phyloP scores from a whole-genome alignment of 2,329 filamentous ascomycete species.

The Penicillium sp. region DNA sequence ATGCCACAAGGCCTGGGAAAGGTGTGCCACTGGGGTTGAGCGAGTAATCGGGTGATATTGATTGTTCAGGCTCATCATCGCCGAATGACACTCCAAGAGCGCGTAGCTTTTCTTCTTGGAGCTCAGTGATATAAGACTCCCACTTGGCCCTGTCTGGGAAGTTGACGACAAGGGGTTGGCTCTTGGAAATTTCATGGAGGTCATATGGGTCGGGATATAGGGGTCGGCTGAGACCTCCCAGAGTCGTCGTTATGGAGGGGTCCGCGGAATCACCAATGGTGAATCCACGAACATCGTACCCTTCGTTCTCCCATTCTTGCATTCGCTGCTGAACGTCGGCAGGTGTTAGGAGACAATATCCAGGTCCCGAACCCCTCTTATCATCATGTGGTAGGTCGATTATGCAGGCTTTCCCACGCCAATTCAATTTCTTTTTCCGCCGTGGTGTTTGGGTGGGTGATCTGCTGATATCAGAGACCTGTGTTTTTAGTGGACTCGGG shows the following conservation, averaged over 20 bases:
- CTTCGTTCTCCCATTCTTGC: slow-evolving; percentile 43
- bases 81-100: slow-evolving; percentile 83
- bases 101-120: slow-evolving; percentile 88
- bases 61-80: slow-evolving; percentile 66
- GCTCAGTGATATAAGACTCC: slow-evolving; percentile 75
- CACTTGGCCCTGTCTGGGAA: slow-evolving; percentile 55
- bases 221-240: slow-evolving; percentile 45
- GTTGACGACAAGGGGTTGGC: slow-evolving; percentile 35
- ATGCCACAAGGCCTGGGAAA: slow-evolving; percentile 74
- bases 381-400: slow-evolving; percentile 68
- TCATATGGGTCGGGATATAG: slow-evolving; percentile 44
- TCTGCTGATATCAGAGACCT: slow-evolving; percentile 16
- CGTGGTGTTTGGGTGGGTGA: slow-evolving; percentile 32
- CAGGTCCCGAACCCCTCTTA: slow-evolving; percentile 54
- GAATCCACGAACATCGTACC: slow-evolving; percentile 45
- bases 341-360: slow-evolving; percentile 38
- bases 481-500: slow-evolving; percentile 13
- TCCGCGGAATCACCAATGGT: slow-evolving; percentile 34
- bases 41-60: slow-evolving; percentile 64
- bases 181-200: slow-evolving; percentile 34
- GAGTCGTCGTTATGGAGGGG: slow-evolving; percentile 24
- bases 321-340: slow-evolving; percentile 41
- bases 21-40: slow-evolving; percentile 66
- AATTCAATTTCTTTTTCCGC: slow-evolving; percentile 68
- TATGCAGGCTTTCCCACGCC: slow-evolving; percentile 72